phyloP scores from a whole-genome alignment of 2,329 filamentous ascomycete genomes.

The Beauveria sp. region DNA sequence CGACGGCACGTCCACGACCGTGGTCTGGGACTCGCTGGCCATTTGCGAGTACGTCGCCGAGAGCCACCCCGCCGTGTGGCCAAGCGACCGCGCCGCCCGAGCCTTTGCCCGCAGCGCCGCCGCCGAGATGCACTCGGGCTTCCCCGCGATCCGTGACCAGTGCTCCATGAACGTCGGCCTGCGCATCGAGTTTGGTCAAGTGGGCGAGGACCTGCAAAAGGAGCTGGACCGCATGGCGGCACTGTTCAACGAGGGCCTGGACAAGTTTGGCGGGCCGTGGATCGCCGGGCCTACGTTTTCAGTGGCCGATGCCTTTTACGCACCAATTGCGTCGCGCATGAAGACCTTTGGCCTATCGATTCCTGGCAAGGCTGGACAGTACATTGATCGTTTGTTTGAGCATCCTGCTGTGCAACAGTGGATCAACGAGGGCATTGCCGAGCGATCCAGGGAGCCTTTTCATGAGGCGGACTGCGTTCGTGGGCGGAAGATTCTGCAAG shows the following conservation, averaged over 20 bases:
- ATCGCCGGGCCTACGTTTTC: slow-evolving; percentile 30
- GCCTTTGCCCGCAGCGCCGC: slow-evolving; percentile 36
- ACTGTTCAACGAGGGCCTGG: slow-evolving; percentile 31
- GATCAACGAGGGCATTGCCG: slow-evolving; percentile 29
- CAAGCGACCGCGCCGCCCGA: slow-evolving; percentile 28
- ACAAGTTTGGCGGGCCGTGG: slow-evolving; percentile 33
- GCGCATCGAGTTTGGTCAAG: slow-evolving; percentile 25
- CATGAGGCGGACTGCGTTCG: slow-evolving; percentile 29
- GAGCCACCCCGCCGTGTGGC: slow-evolving; percentile 34
- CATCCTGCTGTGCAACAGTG: slow-evolving; percentile 30
- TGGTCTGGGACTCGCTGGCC: slow-evolving; percentile 40
- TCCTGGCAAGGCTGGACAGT: slow-evolving; percentile 22
- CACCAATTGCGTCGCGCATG: slow-evolving; percentile 31
- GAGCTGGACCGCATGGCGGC: slow-evolving; percentile 29
- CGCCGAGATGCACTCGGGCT: slow-evolving; percentile 40
- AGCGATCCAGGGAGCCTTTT: slow-evolving; percentile 28
- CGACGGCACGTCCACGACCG: slow-evolving; percentile 20
- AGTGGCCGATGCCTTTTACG: slow-evolving; percentile 34
- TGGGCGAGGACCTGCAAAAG: slow-evolving; percentile 22
- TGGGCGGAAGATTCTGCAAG: slow-evolving; percentile 23
- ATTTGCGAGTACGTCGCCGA: slow-evolving; percentile 42
- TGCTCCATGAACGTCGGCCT: slow-evolving; percentile 35
- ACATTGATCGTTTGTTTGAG: slow-evolving; percentile 25
- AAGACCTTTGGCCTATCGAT: slow-evolving; percentile 30
- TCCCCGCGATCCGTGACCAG: slow-evolving; percentile 31